Evolutionary conservation across 345 rosid genomes (phyloP).

Genomic region (Eucalyptus grandis): DNA sequence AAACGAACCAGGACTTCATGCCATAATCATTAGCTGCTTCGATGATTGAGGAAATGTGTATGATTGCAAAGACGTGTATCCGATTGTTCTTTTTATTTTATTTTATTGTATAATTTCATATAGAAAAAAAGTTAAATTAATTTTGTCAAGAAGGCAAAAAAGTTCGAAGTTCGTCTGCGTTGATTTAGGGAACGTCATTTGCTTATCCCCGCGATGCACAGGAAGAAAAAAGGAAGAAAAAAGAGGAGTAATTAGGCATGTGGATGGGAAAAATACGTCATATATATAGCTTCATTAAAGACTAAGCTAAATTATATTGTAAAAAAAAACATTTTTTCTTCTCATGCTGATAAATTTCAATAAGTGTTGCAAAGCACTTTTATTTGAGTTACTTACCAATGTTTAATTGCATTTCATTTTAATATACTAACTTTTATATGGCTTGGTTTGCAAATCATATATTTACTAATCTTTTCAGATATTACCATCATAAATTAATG

Average conservation of each 20-base stretch:
- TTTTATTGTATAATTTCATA: not conserved
- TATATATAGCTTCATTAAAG: not conserved
- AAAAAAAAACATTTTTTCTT: not conserved
- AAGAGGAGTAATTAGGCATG: not conserved
- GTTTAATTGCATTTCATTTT: not conserved
- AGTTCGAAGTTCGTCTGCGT: too few relatives aligned
- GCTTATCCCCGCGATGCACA: not conserved
- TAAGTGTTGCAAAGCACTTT: not conserved
- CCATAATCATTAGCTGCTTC: not conserved
- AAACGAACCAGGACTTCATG: not conserved
- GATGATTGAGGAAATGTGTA: not conserved
- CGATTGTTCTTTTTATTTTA: not conserved
- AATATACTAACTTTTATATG: not conserved
- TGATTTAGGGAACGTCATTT: not conserved
- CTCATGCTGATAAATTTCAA: not conserved
- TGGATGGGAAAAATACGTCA: not conserved
- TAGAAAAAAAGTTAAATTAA: not conserved
- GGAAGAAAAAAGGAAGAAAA: too few relatives aligned
- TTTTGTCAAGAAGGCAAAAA: not conserved
- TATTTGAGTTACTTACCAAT: not conserved
- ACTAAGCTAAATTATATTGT: not conserved
- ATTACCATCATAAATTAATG: not conserved
- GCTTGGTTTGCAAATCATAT: not conserved
- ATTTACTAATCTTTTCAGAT: not conserved
- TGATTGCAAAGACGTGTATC: not conserved